Evolutionary conservation across 306 rosid species (phyloP), one percentile per base, ranked within the genome.

Genomic region (Fragaria ananassa): DNA sequence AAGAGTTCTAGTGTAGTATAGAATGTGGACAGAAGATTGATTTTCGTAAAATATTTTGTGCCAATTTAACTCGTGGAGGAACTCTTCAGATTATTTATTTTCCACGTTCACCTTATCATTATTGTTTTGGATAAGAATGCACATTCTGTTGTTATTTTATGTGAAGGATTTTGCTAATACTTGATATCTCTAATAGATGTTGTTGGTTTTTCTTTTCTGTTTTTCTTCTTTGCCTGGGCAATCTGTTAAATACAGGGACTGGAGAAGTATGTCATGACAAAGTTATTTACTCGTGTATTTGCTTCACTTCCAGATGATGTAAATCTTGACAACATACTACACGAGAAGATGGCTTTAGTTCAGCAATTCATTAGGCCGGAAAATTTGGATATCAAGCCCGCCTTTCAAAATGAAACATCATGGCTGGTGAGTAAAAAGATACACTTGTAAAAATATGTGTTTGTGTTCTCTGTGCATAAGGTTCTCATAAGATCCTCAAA

Each of bases 261-360:
- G 87, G 99, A 96, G 97, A 96, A 96, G 88, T 96, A 96, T 89
- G 98, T 96, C 80, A 92, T 92, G 99, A 96, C 99, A 5, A 96
- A 96, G 89, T 86, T 96, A 81, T 96, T 88, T 87, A 64, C 97
- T 78, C 98, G 89, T 60, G 97, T 96, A 79, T 96, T 91, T 96
- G 93, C 98, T 84, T 88, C 97, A 46, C 56, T 88, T 82, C 91
- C 97, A 53, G 96, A 96, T 81, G 98, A 96, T 80, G 89, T 89
- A 72, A 87, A 87, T 83, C 84, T 79, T 21, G 99, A 96, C 71
- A 91, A 96, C 25, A 81, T 85, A 74, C 89, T 92, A 76, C 89
- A 86, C 50, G 97, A 89, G 78, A 96, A 92, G 92, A 91, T 89
- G 87, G 87, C 96, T 81, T 80, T 96, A 76, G 56, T 96, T 82